A percentile compares a stretch with the other conserved stretches of the same genome.
phyloP scores from a whole-genome alignment of 148 eudicot genomes.

The Vaccinium vitisidaea region DNA sequence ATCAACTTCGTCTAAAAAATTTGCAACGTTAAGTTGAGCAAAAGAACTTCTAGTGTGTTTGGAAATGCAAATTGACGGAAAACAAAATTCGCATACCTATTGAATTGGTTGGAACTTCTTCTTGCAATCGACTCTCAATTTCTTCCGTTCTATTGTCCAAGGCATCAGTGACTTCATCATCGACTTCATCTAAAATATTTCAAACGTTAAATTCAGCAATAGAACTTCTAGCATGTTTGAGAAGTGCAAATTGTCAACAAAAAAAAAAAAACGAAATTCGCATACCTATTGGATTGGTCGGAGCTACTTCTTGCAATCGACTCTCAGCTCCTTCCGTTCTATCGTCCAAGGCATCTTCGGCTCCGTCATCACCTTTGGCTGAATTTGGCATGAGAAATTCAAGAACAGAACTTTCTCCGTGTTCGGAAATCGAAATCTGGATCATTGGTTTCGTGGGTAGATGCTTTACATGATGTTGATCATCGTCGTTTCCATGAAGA shows the following conservation, averaged over 20 bases:
- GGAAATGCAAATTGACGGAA: background rate
- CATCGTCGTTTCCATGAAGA: background rate
- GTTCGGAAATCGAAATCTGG: conserved; percentile 9
- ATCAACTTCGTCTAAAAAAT: background rate
- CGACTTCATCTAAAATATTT: too few relatives aligned
- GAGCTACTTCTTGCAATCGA: background rate
- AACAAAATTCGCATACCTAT: background rate
- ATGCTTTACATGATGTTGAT: background rate
- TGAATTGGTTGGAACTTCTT: background rate
- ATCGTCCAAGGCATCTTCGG: background rate
- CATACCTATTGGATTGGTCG: too few relatives aligned
- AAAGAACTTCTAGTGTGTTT: background rate
- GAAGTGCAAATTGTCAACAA: background rate
- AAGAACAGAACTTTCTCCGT: background rate
- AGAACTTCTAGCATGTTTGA: background rate
- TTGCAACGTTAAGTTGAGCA: background rate
- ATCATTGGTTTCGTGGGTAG: background rate
- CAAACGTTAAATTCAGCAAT: background rate
- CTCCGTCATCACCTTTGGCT: background rate
- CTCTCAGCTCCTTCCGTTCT: background rate
- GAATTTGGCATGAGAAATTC: background rate
- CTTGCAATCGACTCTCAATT: background rate
- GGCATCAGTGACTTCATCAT: too few relatives aligned
- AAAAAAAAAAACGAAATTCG: too few relatives aligned
- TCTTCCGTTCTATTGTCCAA: background rate